phyloP scores from a whole-genome alignment of 1,284 basidiomycete genomes.

The Marasmius fiardii region DNA sequence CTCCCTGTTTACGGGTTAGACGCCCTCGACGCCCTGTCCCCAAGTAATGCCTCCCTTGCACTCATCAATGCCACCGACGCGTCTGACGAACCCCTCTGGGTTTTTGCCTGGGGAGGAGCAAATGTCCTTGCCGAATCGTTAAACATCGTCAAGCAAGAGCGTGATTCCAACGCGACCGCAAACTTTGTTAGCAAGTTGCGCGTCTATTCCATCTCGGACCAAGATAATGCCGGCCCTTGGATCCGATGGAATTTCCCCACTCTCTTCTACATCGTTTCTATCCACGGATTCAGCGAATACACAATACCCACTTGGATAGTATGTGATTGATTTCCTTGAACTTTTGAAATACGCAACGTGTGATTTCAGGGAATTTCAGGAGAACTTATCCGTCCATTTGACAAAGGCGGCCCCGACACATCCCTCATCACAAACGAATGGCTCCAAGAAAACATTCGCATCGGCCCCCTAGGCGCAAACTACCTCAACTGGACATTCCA shows the following conservation, averaged over 20 bases:
- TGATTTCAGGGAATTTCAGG: constrained; percentile 1
- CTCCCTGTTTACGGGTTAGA: constrained; percentile 4
- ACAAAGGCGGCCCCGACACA: background rate
- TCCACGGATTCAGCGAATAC: constrained; percentile 8
- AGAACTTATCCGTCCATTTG: background rate
- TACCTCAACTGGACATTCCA: constrained; percentile 4
- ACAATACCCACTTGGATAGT: background rate
- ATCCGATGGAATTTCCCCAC: constrained; percentile 2
- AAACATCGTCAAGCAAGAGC: background rate
- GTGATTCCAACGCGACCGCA: background rate
- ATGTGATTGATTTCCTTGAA: background rate
- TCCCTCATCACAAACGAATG: constrained; percentile 3
- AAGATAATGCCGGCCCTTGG: constrained; percentile 6
- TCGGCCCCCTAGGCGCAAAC: background rate
- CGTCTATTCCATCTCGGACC: constrained; percentile 6
- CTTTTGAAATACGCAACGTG: background rate
- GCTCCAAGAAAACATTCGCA: constrained; percentile 1
- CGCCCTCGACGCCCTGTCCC: background rate
- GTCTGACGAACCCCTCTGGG: constrained; percentile 7
- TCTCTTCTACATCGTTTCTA: constrained; percentile 8
- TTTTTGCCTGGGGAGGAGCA: constrained; percentile 8
- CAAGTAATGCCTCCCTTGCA: constrained; percentile 1
- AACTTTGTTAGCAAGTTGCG: constrained; percentile 3
- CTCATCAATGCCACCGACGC: constrained; percentile 6
- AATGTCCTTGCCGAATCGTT: constrained; percentile 7